A percentile compares a stretch with the other conserved stretches of the same genome.
phyloP scores from a whole-genome alignment of 805 yeast species.

The Yarrowia hollandica region DNA sequence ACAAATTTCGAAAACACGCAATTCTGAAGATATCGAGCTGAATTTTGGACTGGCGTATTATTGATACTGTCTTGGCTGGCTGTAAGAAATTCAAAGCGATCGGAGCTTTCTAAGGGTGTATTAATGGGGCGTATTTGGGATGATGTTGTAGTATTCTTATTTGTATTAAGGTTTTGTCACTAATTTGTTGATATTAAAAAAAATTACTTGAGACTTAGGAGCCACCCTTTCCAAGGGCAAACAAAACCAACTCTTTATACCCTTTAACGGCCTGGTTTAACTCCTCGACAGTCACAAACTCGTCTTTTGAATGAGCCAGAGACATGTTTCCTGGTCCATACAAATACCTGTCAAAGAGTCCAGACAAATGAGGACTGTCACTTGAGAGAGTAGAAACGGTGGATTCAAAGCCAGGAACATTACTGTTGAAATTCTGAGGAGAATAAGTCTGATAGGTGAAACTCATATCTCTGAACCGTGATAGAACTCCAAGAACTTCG shows the following conservation, averaged over 20 bases:
- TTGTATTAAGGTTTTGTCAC: too few relatives aligned
- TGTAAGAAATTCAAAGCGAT: too few relatives aligned
- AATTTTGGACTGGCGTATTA: too few relatives aligned
- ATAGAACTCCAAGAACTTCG: background rate
- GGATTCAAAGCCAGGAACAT: background rate
- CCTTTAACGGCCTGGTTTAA: background rate
- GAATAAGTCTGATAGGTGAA: background rate
- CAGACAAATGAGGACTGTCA: background rate
- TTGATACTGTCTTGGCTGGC: too few relatives aligned
- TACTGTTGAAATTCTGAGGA: background rate
- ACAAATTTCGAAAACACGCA: too few relatives aligned
- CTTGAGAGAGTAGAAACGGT: background rate
- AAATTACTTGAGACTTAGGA: too few relatives aligned
- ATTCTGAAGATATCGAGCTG: too few relatives aligned
- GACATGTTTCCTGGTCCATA: constrained; percentile 2
- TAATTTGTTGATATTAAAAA: too few relatives aligned
- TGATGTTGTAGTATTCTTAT: too few relatives aligned
- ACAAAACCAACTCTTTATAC: background rate
- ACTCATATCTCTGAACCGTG: background rate
- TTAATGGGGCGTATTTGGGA: too few relatives aligned
- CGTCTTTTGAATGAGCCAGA: background rate
- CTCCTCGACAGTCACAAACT: background rate
- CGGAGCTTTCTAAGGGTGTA: too few relatives aligned
- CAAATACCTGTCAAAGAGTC: background rate
- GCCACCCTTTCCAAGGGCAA: background rate